Evolutionary conservation across 768 basidiomycete species (phyloP).

Genomic region (Rhodotorula graminis): DNA sequence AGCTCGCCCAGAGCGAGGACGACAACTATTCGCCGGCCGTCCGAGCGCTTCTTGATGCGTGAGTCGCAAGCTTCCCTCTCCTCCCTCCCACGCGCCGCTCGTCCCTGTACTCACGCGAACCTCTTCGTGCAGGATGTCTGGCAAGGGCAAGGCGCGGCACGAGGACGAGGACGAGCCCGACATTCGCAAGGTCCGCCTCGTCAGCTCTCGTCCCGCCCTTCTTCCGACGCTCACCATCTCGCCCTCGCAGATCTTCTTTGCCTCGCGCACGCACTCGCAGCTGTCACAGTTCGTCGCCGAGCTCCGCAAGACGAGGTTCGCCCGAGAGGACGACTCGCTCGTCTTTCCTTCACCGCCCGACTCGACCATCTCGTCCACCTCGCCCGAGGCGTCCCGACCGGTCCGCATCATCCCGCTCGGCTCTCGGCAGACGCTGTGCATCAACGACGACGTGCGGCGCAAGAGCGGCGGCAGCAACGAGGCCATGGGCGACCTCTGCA

Average conservation of each 20-base stretch:
- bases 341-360: conserved; percentile 15
- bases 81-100: not conserved
- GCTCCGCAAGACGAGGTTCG: conserved; percentile 63
- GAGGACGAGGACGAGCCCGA: conserved; percentile 46
- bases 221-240: not conserved
- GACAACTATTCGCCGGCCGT: conserved; percentile 72
- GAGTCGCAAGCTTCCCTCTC: conserved; percentile 41
- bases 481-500: conserved; percentile 39
- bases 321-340: conserved; percentile 21
- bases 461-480: conserved; percentile 54
- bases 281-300: conserved; percentile 85
- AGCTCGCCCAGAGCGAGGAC: conserved; percentile 25
- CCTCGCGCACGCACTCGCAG: conserved; percentile 94
- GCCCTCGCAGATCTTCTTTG: conserved; percentile 65
- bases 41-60: conserved; percentile 75
- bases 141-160: conserved; percentile 33
- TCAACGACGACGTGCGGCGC: conserved; percentile 70
- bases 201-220: not conserved
- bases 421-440: conserved; percentile 84
- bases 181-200: conserved; percentile 31
- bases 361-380: not conserved
- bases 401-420: conserved; percentile 76
- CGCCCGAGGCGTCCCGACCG: conserved; percentile 25
- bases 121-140: conserved; percentile 35
- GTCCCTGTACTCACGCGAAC: not conserved